phyloP scores from a whole-genome alignment of 768 basidiomycete genomes.

The Russula dissimulans region DNA sequence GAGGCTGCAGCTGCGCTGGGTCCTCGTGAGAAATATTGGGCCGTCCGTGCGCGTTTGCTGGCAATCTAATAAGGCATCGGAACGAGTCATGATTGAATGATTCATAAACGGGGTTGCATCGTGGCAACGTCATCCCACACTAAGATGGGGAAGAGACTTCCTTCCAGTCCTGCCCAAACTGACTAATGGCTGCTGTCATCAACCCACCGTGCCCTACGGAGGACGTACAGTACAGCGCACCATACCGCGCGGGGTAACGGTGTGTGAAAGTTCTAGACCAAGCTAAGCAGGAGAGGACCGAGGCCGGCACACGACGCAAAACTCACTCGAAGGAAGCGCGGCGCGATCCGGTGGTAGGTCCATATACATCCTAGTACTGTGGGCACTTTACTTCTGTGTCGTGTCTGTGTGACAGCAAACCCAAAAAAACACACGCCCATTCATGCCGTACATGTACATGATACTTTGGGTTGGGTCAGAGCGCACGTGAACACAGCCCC shows the following conservation, averaged over 20 bases:
- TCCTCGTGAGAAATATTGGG: not conserved
- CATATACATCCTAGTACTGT: not conserved
- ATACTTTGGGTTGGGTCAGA: no score
- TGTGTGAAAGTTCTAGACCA: conserved; percentile 1
- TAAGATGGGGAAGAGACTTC: not conserved
- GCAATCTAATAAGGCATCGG: not conserved
- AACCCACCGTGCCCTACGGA: not conserved
- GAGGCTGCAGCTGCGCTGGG: not conserved
- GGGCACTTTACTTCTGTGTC: no score
- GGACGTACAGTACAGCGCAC: not conserved
- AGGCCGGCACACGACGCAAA: not conserved
- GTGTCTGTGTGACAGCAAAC: no score
- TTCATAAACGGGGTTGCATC: conserved; percentile 10
- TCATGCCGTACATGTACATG: no score
- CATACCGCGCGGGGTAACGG: not conserved
- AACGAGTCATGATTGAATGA: not conserved
- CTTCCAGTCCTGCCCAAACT: not conserved
- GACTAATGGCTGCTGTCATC: not conserved
- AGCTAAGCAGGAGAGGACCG: not conserved
- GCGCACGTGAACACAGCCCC: no score
- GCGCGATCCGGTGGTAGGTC: not conserved
- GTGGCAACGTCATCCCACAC: conserved; percentile 4
- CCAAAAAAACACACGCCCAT: no score
- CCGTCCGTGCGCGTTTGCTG: not conserved
- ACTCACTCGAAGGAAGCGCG: not conserved